Evolutionary conservation across 2,329 filamentous ascomycete species (phyloP).

Genomic region (Coleophoma crateriformis): DNA sequence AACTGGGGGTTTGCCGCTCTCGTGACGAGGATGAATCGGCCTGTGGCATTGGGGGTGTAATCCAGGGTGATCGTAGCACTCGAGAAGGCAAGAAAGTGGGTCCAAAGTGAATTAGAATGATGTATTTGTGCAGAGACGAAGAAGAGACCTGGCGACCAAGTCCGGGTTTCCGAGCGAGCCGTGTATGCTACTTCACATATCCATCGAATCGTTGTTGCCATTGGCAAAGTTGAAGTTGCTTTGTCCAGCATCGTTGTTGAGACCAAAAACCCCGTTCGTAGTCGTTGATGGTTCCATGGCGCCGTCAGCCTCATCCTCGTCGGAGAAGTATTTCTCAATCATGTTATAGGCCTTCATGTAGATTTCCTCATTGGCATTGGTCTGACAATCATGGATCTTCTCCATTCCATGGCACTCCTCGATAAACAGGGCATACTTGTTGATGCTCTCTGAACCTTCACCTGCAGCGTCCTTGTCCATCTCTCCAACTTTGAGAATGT

Average conservation of each 20-base stretch:
- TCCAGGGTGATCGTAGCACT: neutral
- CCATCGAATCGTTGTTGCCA: slow-evolving; percentile 68
- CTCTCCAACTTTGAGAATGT: slow-evolving; percentile 98
- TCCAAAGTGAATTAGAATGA: slow-evolving; percentile 22
- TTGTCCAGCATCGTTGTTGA: slow-evolving; percentile 63
- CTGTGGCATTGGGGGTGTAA: slow-evolving; percentile 5
- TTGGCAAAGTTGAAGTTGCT: slow-evolving; percentile 94
- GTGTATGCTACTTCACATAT: slow-evolving; percentile 50
- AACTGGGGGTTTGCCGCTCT: slow-evolving; percentile 14
- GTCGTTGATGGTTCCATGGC: slow-evolving; percentile 62
- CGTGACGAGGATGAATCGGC: slow-evolving; percentile 9
- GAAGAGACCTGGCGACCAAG: slow-evolving; percentile 10
- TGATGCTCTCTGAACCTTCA: slow-evolving; percentile 72
- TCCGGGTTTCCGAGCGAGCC: slow-evolving; percentile 10
- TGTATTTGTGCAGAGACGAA: slow-evolving; percentile 13
- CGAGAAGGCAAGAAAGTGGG: neutral
- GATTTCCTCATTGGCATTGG: slow-evolving; percentile 99
- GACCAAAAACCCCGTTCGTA: slow-evolving; percentile 70
- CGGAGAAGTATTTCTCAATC: slow-evolving; percentile 99
- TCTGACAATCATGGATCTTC: slow-evolving; percentile 99
- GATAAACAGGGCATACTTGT: slow-evolving; percentile 96
- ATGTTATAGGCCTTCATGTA: slow-evolving; percentile 99
- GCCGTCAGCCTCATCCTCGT: slow-evolving; percentile 77
- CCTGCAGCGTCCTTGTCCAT: slow-evolving; percentile 91
- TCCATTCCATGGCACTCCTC: slow-evolving; percentile 99